A percentile compares a stretch with the other conserved stretches of the same genome.
These are phyloP conservation scores for Monsonia emarginata DNA, from an alignment of 441 rosid species.

Conservation along the genomic window DNA sequence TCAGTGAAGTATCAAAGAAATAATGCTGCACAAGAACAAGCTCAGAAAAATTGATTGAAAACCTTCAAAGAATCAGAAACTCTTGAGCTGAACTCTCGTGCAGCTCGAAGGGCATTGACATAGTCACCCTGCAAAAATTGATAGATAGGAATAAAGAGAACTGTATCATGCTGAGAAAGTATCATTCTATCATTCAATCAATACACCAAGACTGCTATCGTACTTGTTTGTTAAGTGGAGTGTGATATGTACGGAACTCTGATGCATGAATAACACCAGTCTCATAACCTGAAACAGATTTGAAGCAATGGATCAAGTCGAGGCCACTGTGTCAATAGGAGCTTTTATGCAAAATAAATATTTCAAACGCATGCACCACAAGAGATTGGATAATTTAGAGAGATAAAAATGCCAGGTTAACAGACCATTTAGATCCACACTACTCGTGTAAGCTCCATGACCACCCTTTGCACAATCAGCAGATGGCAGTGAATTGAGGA, in stretches of 20 bases:
- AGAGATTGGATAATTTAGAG: neutral
- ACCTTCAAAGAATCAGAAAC: slow-evolving; percentile 54
- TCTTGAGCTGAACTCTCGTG: slow-evolving; percentile 55
- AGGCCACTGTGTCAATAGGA: neutral
- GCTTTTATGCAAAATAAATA: neutral
- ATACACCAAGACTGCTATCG: slow-evolving; percentile 16
- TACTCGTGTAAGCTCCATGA: slow-evolving; percentile 64
- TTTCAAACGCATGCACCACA: slow-evolving; percentile 2
- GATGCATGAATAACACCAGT: slow-evolving; percentile 57
- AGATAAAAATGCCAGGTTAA: slow-evolving; percentile 10
- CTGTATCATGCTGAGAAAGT: slow-evolving; percentile 5
- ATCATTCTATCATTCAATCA: slow-evolving; percentile 2
- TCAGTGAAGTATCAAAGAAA: slow-evolving; percentile 6
- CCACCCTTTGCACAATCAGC: slow-evolving; percentile 87
- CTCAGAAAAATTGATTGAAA: slow-evolving; percentile 1
- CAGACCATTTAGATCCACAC: slow-evolving; percentile 57
- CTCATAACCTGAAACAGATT: slow-evolving; percentile 42
- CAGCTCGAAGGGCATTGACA: slow-evolving; percentile 59
- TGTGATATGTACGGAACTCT: slow-evolving; percentile 65
- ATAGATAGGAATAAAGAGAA: slow-evolving; percentile 10
- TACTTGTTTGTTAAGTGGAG: slow-evolving; percentile 65
- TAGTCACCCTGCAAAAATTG: slow-evolving; percentile 46
- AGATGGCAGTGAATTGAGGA: slow-evolving; percentile 56
- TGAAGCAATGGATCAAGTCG: neutral
- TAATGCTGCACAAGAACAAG: neutral